phyloP scores from a whole-genome alignment of 768 basidiomycete species.

The Russula olivacea region DNA sequence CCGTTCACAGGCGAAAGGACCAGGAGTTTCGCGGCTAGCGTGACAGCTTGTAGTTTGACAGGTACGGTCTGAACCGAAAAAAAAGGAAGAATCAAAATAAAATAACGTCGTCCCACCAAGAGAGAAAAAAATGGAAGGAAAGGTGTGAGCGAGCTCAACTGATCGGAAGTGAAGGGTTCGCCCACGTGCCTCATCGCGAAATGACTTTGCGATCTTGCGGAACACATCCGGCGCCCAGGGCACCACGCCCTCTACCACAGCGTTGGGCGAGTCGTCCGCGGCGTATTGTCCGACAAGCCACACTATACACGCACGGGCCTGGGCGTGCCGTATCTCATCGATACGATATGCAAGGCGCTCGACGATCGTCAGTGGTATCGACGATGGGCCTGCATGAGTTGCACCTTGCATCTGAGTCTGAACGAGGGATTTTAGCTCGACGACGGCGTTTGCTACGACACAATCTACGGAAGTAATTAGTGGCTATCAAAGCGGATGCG shows the following conservation, averaged over 20 bases:
- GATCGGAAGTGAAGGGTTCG: background rate
- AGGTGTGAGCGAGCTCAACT: background rate
- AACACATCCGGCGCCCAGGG: slow-evolving; percentile 88
- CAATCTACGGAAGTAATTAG: slow-evolving; percentile 44
- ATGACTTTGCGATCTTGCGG: slow-evolving; percentile 69
- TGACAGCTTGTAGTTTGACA: slow-evolving; percentile 81
- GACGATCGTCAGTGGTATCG: slow-evolving; percentile 57
- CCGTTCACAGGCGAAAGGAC: slow-evolving; percentile 55
- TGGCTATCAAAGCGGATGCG: slow-evolving; percentile 2
- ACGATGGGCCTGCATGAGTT: slow-evolving; percentile 23
- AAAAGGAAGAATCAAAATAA: background rate
- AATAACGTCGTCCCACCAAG: background rate
- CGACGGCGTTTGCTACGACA: slow-evolving; percentile 72
- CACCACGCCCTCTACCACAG: slow-evolving; percentile 48
- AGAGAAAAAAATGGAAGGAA: background rate
- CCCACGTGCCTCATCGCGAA: slow-evolving; percentile 56
- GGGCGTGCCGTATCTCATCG: slow-evolving; percentile 71
- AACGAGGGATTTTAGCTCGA: slow-evolving; percentile 81
- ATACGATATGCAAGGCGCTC: slow-evolving; percentile 69
- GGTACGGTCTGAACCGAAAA: slow-evolving; percentile 42
- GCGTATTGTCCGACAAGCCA: slow-evolving; percentile 94
- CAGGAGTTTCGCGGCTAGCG: slow-evolving; percentile 80
- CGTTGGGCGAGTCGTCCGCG: slow-evolving; percentile 39
- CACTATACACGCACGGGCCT: slow-evolving; percentile 80
- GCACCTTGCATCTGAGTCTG: slow-evolving; percentile 52